Conservation (phyloP, 345 rosid species). For the Excoecaria cochinchinensis region DNA sequence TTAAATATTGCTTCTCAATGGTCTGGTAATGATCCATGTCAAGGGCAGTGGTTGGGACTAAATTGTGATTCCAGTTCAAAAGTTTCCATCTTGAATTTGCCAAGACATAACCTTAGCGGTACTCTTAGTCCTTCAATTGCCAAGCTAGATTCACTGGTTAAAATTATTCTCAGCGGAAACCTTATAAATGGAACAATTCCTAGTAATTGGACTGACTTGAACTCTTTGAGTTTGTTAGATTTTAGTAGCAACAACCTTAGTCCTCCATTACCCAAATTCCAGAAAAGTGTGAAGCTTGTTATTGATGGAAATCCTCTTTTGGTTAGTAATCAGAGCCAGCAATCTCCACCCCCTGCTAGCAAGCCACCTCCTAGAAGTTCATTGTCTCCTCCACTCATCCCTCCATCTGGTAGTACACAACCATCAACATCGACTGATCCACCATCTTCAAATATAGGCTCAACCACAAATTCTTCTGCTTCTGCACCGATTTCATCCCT, state of each 20-base stretch:
- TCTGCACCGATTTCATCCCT: slow-evolving; percentile 40
- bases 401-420: slow-evolving; percentile 7
- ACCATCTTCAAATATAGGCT: slow-evolving; percentile 19
- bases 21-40: slow-evolving; percentile 65
- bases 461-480: slow-evolving; percentile 20
- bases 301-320: slow-evolving; percentile 45
- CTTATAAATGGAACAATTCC: slow-evolving; percentile 51
- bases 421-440: slow-evolving; percentile 22
- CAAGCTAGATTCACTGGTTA: slow-evolving; percentile 42
- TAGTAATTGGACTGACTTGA: slow-evolving; percentile 51
- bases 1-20: slow-evolving; percentile 50
- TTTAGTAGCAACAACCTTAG: slow-evolving; percentile 54
- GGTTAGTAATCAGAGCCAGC: slow-evolving; percentile 10
- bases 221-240: slow-evolving; percentile 50
- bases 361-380: slow-evolving; percentile 28
- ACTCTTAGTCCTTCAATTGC: slow-evolving; percentile 61
- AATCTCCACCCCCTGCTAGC: slow-evolving; percentile 28
- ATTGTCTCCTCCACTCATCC: slow-evolving; percentile 11
- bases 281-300: slow-evolving; percentile 30
- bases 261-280: slow-evolving; percentile 54
- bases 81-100: slow-evolving; percentile 46
- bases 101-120: slow-evolving; percentile 53
- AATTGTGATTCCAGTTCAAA: slow-evolving; percentile 30
- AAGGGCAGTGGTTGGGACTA: slow-evolving; percentile 54
- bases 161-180: slow-evolving; percentile 48